Base-by-base conservation (phyloP, 169 alveolate species). In the Cryptosporidium baileyi region DNA sequence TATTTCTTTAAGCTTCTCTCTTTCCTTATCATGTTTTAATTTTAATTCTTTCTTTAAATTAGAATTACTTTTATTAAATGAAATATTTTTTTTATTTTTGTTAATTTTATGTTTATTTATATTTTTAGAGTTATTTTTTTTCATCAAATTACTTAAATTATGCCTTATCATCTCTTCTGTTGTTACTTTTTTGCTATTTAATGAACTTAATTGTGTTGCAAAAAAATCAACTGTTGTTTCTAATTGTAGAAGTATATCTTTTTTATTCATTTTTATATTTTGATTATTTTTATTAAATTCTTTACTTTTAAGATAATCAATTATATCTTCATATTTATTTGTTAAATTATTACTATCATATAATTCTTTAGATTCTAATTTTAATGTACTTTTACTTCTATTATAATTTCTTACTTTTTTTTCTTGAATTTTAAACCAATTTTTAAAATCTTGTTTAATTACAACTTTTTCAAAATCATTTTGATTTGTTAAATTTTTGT, bases 341-440 rank as follows among this genome's bases (percentile, higher is more conserved):
- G 17, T 5, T 8, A 45, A 52, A 9, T 74, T 61, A 19, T 40
- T n/a, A 22, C 32, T 13, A 13, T 74, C 36, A 6, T 22, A 1
- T 7, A 22, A 15, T 13, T 28, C 34, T 17, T 54, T 26, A 38
- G 28, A 22, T 32, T 9, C 24, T 30, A 30, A 11, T 11, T 13
- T 19, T 17, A 65, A 28, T n/a, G 34, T 44, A 9, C 81, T 24
- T 26, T 65, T 65, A 13, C 62, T 65, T 11, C 17, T 32, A 15
- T n/a, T 44, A 15, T 24, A 65, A 34, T 47, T 49, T 38, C 49
- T 38, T 9, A 32, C 6, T 26, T 26, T 19, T 24, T 26, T 54
- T 36, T 74, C 85, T 13, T 74, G 47, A 74, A 8, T 32, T 54
- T 74, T 74, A 57, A 74, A 74, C 85, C 85, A 74, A 13, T 54